Percentiles rank a stretch among this genome's conserved stretches.
phyloP scores from a whole-genome alignment of 2,329 filamentous ascomycete genomes.

The Penicillium sumatraense region DNA sequence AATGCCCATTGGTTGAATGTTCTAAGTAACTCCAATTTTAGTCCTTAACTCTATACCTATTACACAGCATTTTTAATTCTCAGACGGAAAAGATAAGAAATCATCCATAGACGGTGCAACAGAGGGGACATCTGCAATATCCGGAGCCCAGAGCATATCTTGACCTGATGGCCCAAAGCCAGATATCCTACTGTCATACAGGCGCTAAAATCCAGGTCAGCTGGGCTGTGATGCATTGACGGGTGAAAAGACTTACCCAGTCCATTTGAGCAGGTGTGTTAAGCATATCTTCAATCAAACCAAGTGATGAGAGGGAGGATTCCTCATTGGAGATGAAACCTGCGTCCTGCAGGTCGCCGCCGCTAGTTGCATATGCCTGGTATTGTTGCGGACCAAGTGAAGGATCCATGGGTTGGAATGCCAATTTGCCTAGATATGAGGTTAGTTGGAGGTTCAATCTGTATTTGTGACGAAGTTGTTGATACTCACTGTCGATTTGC shows the following conservation, averaged over 20 bases:
- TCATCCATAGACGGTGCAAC: slow-evolving; percentile 3
- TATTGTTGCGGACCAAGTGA: slow-evolving; percentile 8
- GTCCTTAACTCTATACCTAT: neutral
- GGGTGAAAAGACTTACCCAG: slow-evolving; percentile 37
- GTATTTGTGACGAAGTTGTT: too few species aligned
- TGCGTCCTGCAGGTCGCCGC: neutral
- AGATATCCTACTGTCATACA: slow-evolving; percentile 25
- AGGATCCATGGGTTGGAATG: neutral
- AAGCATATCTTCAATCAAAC: slow-evolving; percentile 40
- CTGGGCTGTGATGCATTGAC: neutral
- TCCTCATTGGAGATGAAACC: slow-evolving; percentile 4
- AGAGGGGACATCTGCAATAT: neutral
- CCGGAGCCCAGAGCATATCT: slow-evolving; percentile 17
- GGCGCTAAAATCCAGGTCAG: slow-evolving; percentile 15
- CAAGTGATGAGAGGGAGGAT: slow-evolving; percentile 22
- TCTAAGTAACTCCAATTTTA: neutral
- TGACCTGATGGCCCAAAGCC: slow-evolving; percentile 14
- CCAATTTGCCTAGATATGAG: slow-evolving; percentile 2
- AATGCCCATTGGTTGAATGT: too few species aligned
- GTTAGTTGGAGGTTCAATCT: slow-evolving; percentile 6
- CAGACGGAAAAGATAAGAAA: neutral
- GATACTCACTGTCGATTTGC: slow-evolving; percentile 4
- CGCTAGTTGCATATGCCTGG: neutral
- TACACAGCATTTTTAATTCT: neutral
- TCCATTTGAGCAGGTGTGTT: slow-evolving; percentile 36